Percentiles rank a stretch among this genome's conserved stretches.
These are phyloP conservation scores for Colletotrichum magnum DNA, from an alignment of 2,329 filamentous ascomycete genomes.

Conservation along the genomic window DNA sequence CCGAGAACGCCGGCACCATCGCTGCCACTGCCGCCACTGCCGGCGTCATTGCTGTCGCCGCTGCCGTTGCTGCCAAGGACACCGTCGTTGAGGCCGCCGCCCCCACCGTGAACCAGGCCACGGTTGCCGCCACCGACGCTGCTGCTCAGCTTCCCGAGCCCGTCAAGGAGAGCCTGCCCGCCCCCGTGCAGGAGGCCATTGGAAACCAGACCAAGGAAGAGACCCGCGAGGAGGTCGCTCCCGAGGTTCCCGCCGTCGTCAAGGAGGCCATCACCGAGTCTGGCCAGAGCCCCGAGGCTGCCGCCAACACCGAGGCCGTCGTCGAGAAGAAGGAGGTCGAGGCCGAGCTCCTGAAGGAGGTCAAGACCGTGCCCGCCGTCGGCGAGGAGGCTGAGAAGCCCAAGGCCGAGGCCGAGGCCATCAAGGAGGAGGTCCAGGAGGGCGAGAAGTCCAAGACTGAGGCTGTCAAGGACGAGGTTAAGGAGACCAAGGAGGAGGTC, in stretches of 20 bases:
- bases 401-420: constrained; percentile 42
- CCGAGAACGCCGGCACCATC: constrained; percentile 60
- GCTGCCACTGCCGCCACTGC: constrained; percentile 51
- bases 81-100: constrained; percentile 52
- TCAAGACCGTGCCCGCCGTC: constrained; percentile 59
- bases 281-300: constrained; percentile 77
- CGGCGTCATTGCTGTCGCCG: constrained; percentile 56
- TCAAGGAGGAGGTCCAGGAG: constrained; percentile 37
- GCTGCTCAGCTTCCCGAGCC: constrained; percentile 66
- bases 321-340: constrained; percentile 83
- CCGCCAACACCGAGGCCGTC: constrained; percentile 77
- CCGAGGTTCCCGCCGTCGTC: constrained; percentile 69
- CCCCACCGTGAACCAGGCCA: constrained; percentile 53
- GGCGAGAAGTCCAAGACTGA: constrained; percentile 40
- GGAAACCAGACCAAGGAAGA: constrained; percentile 59
- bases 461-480: constrained; percentile 41
- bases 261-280: constrained; percentile 71
- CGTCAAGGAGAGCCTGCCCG: constrained; percentile 66
- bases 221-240: constrained; percentile 59
- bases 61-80: constrained; percentile 48
- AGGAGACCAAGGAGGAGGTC: constrained; percentile 40
- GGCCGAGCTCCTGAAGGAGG: constrained; percentile 78
- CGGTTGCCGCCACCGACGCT: constrained; percentile 54
- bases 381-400: constrained; percentile 47
- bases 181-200: constrained; percentile 63